Base-by-base conservation (phyloP, 306 rosid genomes). In the apple (Malus domestica) region DNA sequence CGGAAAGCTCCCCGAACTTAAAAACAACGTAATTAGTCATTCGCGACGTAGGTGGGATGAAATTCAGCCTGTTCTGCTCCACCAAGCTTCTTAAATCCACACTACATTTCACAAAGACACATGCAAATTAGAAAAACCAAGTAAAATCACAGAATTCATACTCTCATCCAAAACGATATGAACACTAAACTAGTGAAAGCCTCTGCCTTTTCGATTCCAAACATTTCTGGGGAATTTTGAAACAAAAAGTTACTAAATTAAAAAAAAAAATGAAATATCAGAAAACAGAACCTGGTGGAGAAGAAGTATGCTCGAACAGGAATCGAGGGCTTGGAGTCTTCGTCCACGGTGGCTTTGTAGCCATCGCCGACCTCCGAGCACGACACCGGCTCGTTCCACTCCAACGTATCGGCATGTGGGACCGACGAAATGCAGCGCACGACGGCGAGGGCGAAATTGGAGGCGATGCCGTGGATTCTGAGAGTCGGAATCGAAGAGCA, bases 21-120 rank as follows among this genome's bases (percentile, higher is more conserved):
- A 95, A 88, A 78, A 95, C 87, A 19, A 95, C 86, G 68, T 95
- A 95, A 79, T 95, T 95, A 49, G 99, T 95, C 97, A 90, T 95
- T 1, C 99, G 80, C 19, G 99, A 92, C 0, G 97, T 77, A 63
- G 99, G 97, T 9, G 91, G 90, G 74, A 92, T 93, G 71, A 96
- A 89, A 85, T 92, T 90, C 46, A 65, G 83, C 83, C 84, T 96
- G 89, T 96, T 90, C 88, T 86, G 92, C 75, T 92, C 99, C 89
- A 90, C 94, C 83, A 96, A 87, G 83, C 90, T 83, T 85, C 90
- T 90, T 68, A 96, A 90, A 83, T 96, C 98, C 87, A 96, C 98
- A 83, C 99, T 95, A 27, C 85, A 86, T 55, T 74, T 67, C 30
- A 67, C 64, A 59, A 82, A 84, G 35, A 55, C 16, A 6, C 35